Conservation (phyloP, 176 grass and related monocot genomes). For the Musa acuminata region DNA sequence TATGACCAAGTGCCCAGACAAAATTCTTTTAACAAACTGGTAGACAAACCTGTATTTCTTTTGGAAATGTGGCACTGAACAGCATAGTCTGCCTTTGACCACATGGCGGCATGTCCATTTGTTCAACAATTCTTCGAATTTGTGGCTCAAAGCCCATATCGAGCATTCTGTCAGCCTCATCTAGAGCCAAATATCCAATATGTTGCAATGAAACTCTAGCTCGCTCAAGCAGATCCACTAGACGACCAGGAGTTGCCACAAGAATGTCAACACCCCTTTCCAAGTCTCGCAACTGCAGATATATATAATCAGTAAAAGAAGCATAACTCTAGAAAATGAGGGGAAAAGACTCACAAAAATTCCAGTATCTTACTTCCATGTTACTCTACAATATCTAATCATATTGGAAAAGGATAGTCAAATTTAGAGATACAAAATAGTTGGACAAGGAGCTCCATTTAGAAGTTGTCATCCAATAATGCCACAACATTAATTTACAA, state of each 20-base stretch:
- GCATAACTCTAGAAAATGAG: not conserved
- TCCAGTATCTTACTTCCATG: too few species aligned
- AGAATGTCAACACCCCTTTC: slow-evolving; percentile 92
- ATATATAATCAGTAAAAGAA: not conserved
- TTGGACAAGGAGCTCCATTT: too few species aligned
- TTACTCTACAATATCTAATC: too few species aligned
- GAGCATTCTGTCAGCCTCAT: slow-evolving; percentile 91
- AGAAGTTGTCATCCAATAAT: too few species aligned
- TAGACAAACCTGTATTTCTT: slow-evolving; percentile 67
- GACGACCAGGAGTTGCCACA: slow-evolving; percentile 87
- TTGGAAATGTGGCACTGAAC: slow-evolving; percentile 91
- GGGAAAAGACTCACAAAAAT: not conserved
- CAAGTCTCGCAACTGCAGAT: slow-evolving; percentile 60
- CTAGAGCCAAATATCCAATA: slow-evolving; percentile 68
- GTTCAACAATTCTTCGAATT: slow-evolving; percentile 84
- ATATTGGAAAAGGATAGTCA: too few species aligned
- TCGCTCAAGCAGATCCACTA: slow-evolving; percentile 83
- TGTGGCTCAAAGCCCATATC: slow-evolving; percentile 97
- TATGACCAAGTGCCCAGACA: too few species aligned
- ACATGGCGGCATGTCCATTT: slow-evolving; percentile 74
- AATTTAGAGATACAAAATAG: too few species aligned
- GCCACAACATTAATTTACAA: too few species aligned
- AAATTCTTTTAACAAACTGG: not conserved
- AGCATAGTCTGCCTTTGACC: slow-evolving; percentile 84
- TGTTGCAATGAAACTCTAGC: slow-evolving; percentile 79